Base-by-base conservation (phyloP, 2,329 filamentous ascomycete species). In the Coleophoma crateriformis region DNA sequence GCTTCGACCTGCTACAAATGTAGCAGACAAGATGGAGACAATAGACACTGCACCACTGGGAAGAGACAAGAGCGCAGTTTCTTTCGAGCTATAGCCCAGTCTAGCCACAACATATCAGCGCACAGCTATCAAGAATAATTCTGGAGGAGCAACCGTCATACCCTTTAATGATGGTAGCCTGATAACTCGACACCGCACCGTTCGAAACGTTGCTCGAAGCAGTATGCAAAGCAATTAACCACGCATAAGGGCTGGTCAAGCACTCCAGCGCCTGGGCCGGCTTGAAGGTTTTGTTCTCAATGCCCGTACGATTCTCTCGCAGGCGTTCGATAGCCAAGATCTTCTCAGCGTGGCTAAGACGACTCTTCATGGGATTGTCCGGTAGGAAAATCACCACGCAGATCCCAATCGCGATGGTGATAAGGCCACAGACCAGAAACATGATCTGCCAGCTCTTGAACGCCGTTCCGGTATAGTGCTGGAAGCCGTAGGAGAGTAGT, bases 371-470 rank as follows among this genome's bases (percentile, higher is more conserved):
- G 1, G 68, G 69, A 45, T 69, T 71, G 46, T 71, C 67, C 0
- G 69, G 71, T 17, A 74, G 59, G 50, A 71, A 64, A 27, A 68
- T 50, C 22, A 68, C 49, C 32, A 71, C 66, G 43, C 63, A 44
- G 63, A 69, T 59, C 7, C 68, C 70, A 15, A 67, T 57, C n/a
- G 58, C 49, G 44, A 70, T 64, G 14, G 71, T 74, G 33, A 73
- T 56, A 1, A 73, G 57, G 0, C 73, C 73, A 50, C 73, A 68
- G 10, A 71, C 61, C 2, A 76, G 58, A 53, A 76, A 74, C 66
- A 76, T 69, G 45, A 78, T 78, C 56, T 78, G 75, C 76, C 75
- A 80, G 41, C 70, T 66, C 20, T 64, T 67, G 45, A 78, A 64
- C 1, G 64, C 49, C 27, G 63, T 57, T 1, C 68, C 69, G 12